A percentile compares a stretch with the other conserved stretches of the same genome.
These are phyloP conservation scores for Spergularia marina DNA, from an alignment of 148 eudicot species.

Conservation along the genomic window DNA sequence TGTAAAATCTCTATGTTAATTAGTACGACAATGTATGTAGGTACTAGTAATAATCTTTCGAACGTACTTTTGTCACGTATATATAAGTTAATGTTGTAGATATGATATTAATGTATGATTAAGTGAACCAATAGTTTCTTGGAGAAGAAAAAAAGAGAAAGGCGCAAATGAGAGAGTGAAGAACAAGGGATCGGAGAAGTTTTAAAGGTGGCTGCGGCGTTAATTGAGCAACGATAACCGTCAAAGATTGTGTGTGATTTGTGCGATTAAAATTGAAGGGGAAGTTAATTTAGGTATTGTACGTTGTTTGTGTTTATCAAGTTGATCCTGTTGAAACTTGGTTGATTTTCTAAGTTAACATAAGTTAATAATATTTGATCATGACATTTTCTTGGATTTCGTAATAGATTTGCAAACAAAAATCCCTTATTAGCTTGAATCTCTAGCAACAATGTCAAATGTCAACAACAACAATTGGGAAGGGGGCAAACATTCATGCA, in stretches of 20 bases:
- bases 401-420: not conserved
- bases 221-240: too few species aligned
- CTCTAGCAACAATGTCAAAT: not conserved
- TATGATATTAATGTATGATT: not conserved
- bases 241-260: not conserved
- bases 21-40: not conserved
- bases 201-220: not conserved
- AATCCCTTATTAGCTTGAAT: not conserved
- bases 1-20: not conserved
- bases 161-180: conserved; percentile 23
- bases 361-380: too few species aligned
- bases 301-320: not conserved
- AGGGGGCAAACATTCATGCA: conserved; percentile 21
- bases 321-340: too few species aligned
- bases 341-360: too few species aligned
- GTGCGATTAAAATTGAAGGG: not conserved
- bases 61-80: not conserved
- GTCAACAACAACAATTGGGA: not conserved
- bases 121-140: not conserved
- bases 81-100: not conserved
- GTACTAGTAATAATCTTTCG: not conserved
- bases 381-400: too few species aligned
- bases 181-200: conserved; percentile 5
- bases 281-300: not conserved
- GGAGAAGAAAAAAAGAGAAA: conserved; percentile 1